Evolutionary conservation across 2,329 filamentous ascomycete genomes (phyloP).

Genomic region (Penicillium sp.): DNA sequence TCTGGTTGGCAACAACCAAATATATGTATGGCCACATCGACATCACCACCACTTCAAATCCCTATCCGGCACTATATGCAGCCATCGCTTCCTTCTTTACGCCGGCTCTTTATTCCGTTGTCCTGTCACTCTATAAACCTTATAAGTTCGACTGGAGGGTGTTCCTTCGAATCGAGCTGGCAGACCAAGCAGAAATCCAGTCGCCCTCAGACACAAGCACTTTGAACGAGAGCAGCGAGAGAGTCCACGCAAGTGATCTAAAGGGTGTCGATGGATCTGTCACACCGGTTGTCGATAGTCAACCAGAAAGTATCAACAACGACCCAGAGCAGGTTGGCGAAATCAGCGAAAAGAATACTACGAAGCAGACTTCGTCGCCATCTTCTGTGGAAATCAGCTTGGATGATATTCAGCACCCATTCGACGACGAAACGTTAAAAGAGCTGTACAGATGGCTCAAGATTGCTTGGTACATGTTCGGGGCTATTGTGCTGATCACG

Average conservation of each 20-base stretch:
- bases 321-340: slow-evolving; percentile 2
- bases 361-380: background rate
- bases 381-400: slow-evolving; percentile 24
- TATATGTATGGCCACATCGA: slow-evolving; percentile 43
- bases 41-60: slow-evolving; percentile 43
- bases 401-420: slow-evolving; percentile 48
- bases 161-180: slow-evolving; percentile 50
- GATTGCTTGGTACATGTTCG: slow-evolving; percentile 44
- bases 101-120: slow-evolving; percentile 48
- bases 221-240: slow-evolving; percentile 12
- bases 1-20: slow-evolving; percentile 47
- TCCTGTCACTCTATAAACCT: slow-evolving; percentile 46
- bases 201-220: slow-evolving; percentile 11
- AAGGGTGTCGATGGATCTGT: background rate
- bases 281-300: background rate
- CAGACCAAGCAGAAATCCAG: slow-evolving; percentile 39
- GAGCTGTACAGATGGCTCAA: slow-evolving; percentile 41
- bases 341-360: background rate
- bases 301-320: background rate
- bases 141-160: slow-evolving; percentile 47
- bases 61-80: slow-evolving; percentile 48
- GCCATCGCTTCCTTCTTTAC: slow-evolving; percentile 49
- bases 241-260: background rate
- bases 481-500: slow-evolving; percentile 48
- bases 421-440: slow-evolving; percentile 37